Percentiles rank a stretch among this genome's conserved stretches.
Conservation (phyloP, 2,329 filamentous ascomycete genomes). For the Pleomassaria siparia region DNA sequence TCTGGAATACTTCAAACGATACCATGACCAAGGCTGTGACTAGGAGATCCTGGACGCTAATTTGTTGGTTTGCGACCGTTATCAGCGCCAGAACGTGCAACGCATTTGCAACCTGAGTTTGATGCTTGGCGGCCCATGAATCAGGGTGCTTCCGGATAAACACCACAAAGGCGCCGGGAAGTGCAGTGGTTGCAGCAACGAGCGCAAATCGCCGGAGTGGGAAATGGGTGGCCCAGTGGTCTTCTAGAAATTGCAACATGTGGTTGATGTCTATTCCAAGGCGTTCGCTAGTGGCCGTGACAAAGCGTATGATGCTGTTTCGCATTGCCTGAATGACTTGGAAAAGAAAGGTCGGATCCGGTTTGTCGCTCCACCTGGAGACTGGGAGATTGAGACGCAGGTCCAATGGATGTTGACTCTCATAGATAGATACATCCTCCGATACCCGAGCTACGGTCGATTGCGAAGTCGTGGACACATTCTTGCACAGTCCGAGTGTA, state of each 20-base stretch:
- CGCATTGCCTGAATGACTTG: constrained; percentile 14
- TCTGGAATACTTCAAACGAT: constrained; percentile 34
- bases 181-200: constrained; percentile 20
- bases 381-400: constrained; percentile 11
- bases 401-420: constrained; percentile 8
- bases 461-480: constrained; percentile 3
- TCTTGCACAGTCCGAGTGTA: constrained; percentile 10
- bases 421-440: constrained; percentile 10
- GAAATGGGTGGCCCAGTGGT: constrained; percentile 20
- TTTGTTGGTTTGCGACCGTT: constrained; percentile 22
- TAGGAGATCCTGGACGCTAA: constrained; percentile 23
- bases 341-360: constrained; percentile 13
- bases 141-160: constrained; percentile 15
- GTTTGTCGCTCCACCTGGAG: constrained; percentile 17
- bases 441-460: constrained; percentile 4
- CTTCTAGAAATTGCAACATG: constrained; percentile 3
- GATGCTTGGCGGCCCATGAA: constrained; percentile 26
- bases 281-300: constrained; percentile 12
- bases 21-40: constrained; percentile 34
- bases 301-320: constrained; percentile 8
- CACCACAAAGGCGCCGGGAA: constrained; percentile 21
- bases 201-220: constrained; percentile 20
- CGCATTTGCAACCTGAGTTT: constrained; percentile 19
- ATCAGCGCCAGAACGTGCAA: constrained; percentile 25
- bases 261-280: constrained; percentile 12